These are phyloP conservation scores for Candida jianshihensis DNA, from an alignment of 805 yeast species.

Conservation along the genomic window DNA sequence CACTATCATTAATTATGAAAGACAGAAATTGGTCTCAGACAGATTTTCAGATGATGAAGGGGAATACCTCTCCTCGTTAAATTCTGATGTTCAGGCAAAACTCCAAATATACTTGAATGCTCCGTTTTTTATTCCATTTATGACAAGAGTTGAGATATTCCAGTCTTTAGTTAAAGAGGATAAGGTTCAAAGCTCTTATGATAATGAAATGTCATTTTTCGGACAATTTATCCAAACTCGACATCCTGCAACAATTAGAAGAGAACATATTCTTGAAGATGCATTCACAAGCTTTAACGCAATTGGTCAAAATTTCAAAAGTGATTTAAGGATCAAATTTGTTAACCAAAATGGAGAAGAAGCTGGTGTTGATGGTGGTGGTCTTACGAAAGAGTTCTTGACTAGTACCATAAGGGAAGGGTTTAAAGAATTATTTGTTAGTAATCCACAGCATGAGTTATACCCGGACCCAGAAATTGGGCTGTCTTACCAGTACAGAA, in stretches of 20 bases:
- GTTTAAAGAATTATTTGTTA: slow-evolving; percentile 41
- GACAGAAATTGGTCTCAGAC: slow-evolving; percentile 15
- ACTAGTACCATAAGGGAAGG: slow-evolving; percentile 68
- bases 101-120: slow-evolving; percentile 49
- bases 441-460: slow-evolving; percentile 48
- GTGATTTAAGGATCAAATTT: slow-evolving; percentile 57
- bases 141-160: slow-evolving; percentile 65
- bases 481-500: slow-evolving; percentile 25
- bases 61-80: slow-evolving; percentile 11
- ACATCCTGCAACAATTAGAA: slow-evolving; percentile 47
- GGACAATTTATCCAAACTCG: slow-evolving; percentile 14
- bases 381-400: slow-evolving; percentile 84
- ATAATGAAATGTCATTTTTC: slow-evolving; percentile 1
- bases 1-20: slow-evolving; percentile 38
- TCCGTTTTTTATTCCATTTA: slow-evolving; percentile 79
- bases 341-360: slow-evolving; percentile 69
- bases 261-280: slow-evolving; percentile 69
- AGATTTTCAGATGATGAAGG: slow-evolving; percentile 8
- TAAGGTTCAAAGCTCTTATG: slow-evolving; percentile 24
- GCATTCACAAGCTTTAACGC: slow-evolving; percentile 55
- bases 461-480: slow-evolving; percentile 65
- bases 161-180: slow-evolving; percentile 57
- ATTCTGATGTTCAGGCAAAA: slow-evolving; percentile 21
- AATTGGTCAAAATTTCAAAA: slow-evolving; percentile 51
- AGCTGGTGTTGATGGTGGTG: slow-evolving; percentile 96